These are phyloP conservation scores for Saturnispora diversa DNA, from an alignment of 805 yeast species.

Conservation along the genomic window DNA sequence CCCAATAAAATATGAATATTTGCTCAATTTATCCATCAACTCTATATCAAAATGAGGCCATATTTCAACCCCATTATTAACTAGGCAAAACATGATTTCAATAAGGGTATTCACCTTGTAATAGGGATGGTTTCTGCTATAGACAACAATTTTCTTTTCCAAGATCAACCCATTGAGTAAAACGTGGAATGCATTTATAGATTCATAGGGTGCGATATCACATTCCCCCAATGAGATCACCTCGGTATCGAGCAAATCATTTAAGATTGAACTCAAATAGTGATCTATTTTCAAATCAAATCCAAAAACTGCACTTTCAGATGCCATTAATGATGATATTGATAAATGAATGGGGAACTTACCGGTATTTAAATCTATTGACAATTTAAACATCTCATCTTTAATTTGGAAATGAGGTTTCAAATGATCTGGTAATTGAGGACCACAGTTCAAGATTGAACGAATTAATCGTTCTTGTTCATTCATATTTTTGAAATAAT, in stretches of 20 bases:
- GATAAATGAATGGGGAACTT: conserved; percentile 29
- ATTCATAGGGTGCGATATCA: conserved; percentile 19
- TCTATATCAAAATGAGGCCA: conserved; percentile 20
- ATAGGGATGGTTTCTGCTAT: conserved; percentile 36
- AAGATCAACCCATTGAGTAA: conserved; percentile 42
- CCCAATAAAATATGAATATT: conserved; percentile 46
- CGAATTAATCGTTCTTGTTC: conserved; percentile 19
- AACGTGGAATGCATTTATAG: conserved; percentile 30
- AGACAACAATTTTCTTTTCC: conserved; percentile 35
- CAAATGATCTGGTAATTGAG: conserved; percentile 10
- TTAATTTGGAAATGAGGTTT: conserved; percentile 14
- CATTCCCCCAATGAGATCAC: conserved; percentile 9
- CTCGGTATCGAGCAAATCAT: conserved; percentile 8
- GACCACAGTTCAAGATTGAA: conserved; percentile 10
- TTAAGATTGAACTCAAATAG: conserved; percentile 19
- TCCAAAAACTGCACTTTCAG: conserved; percentile 25
- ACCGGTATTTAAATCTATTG: conserved; percentile 17
- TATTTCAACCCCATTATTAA: not conserved
- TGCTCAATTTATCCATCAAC: conserved; percentile 12
- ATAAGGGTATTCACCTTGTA: conserved; percentile 41
- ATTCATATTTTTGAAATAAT: conserved; percentile 13
- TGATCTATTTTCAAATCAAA: conserved; percentile 26
- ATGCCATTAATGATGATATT: conserved; percentile 21
- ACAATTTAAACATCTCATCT: conserved; percentile 19
- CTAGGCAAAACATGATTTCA: conserved; percentile 33